These are phyloP conservation scores for Ilex paraguariensis DNA, from an alignment of 305 asterid genomes.

Conservation along the genomic window DNA sequence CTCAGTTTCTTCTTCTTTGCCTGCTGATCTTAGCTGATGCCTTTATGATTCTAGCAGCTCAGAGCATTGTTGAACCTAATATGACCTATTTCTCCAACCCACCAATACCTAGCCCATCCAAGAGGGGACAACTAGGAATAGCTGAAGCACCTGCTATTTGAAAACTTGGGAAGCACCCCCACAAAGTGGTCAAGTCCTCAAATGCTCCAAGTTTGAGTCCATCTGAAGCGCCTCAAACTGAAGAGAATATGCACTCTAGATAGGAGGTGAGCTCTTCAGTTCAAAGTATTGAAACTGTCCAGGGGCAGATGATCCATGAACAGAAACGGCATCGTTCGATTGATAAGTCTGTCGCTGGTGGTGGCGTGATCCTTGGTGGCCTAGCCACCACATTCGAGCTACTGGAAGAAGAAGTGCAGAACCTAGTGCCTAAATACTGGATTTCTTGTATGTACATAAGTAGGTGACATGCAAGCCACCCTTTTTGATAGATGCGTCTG, in stretches of 20 bases:
- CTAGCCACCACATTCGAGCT: conserved; percentile 49
- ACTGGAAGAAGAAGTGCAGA: conserved; percentile 37
- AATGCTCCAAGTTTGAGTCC: conserved; percentile 7
- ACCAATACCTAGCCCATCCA: conserved; percentile 10
- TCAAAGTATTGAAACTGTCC: conserved; percentile 13
- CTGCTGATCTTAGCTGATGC: conserved; percentile 26
- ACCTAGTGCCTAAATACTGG: conserved; percentile 9
- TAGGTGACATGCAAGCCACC: too few relatives aligned
- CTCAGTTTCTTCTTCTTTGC: conserved; percentile 13
- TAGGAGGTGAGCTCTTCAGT: conserved; percentile 19
- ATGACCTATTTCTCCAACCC: conserved; percentile 4
- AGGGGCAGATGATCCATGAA: conserved; percentile 19
- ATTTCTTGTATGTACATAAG: too few relatives aligned
- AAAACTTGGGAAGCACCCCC: conserved; percentile 26
- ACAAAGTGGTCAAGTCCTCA: neutral
- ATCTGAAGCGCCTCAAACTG: conserved; percentile 9
- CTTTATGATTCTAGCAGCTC: conserved; percentile 7
- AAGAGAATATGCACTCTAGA: conserved; percentile 8
- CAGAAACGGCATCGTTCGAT: conserved; percentile 15
- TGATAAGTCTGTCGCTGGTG: conserved; percentile 48
- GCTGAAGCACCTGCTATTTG: conserved; percentile 10
- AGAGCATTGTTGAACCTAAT: neutral
- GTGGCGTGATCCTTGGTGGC: conserved; percentile 52
- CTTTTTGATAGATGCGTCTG: too few relatives aligned
- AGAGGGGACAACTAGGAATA: neutral